phyloP scores from a whole-genome alignment of 163 green algal genomes.

The Scenedesmus sp. region DNA sequence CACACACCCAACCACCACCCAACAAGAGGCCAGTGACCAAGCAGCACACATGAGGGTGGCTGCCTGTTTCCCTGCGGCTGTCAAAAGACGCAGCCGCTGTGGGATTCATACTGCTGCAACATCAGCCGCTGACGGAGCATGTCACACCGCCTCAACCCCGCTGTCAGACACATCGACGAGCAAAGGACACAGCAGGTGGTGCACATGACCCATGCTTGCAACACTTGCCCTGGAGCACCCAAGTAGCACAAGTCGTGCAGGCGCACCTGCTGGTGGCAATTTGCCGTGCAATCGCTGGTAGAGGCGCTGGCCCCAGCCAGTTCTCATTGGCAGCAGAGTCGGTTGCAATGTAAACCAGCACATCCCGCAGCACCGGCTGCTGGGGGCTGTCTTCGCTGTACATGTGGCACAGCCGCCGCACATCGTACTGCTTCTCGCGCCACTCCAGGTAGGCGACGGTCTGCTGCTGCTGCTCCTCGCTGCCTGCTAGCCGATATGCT shows the following conservation, averaged over 20 bases:
- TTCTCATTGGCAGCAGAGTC: constrained; percentile 70
- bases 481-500: constrained; percentile 74
- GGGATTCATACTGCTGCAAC: no score
- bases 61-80: no score
- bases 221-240: no score
- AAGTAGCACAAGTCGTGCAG: background rate
- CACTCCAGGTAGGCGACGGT: constrained; percentile 79
- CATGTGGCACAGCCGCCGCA: constrained; percentile 72
- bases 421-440: constrained; percentile 91
- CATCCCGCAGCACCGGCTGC: constrained; percentile 40
- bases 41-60: no score
- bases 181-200: no score
- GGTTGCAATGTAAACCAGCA: constrained; percentile 71
- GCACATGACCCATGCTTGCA: no score
- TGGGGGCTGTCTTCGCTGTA: constrained; percentile 52
- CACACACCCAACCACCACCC: no score
- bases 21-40: no score
- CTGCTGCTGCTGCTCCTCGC: constrained; percentile 66
- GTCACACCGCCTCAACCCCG: no score
- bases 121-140: no score
- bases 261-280: constrained; percentile 67
- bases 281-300: constrained; percentile 73
- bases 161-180: no score
- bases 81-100: no score
- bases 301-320: constrained; percentile 73